phyloP scores from a whole-genome alignment of 1,284 basidiomycete species.

The Termitomyces sp. region DNA sequence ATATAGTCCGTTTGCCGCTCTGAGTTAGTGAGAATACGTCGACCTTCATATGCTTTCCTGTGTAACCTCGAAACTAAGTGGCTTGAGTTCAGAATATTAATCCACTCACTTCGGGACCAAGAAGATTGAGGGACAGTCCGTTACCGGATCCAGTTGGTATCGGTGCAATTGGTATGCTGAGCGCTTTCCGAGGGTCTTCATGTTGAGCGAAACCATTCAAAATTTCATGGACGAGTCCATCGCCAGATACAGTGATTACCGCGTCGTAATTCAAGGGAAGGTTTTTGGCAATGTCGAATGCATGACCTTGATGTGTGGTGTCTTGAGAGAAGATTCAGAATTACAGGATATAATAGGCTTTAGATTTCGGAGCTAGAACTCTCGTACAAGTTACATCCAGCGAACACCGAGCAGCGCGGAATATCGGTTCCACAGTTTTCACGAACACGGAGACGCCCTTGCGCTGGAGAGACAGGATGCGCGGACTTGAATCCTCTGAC shows the following conservation, averaged over 20 bases:
- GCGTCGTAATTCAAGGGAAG: constrained; percentile 71
- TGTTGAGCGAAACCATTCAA: constrained; percentile 86
- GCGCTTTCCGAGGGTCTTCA: constrained; percentile 61
- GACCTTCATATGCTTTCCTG: constrained; percentile 67
- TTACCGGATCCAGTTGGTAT: constrained; percentile 90
- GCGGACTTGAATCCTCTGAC: background rate
- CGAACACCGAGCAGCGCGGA: constrained; percentile 71
- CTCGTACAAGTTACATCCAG: constrained; percentile 53
- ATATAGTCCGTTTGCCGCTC: constrained; percentile 62
- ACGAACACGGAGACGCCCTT: constrained; percentile 60
- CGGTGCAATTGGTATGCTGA: constrained; percentile 75
- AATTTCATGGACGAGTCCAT: constrained; percentile 89
- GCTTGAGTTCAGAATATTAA: background rate
- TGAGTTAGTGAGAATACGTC: constrained; percentile 84
- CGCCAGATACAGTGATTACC: constrained; percentile 82
- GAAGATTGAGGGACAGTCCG: constrained; percentile 70
- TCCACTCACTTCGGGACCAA: constrained; percentile 56
- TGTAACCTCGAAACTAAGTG: constrained; percentile 18
- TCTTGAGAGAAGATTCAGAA: constrained; percentile 35
- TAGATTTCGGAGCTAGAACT: background rate
- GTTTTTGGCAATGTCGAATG: constrained; percentile 60
- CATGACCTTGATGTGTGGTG: constrained; percentile 73
- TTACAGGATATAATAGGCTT: background rate
- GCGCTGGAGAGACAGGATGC: constrained; percentile 42
- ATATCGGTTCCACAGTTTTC: constrained; percentile 73